phyloP scores from a whole-genome alignment of 139 green algal genomes.

The Raphidocelis subcapitata region DNA sequence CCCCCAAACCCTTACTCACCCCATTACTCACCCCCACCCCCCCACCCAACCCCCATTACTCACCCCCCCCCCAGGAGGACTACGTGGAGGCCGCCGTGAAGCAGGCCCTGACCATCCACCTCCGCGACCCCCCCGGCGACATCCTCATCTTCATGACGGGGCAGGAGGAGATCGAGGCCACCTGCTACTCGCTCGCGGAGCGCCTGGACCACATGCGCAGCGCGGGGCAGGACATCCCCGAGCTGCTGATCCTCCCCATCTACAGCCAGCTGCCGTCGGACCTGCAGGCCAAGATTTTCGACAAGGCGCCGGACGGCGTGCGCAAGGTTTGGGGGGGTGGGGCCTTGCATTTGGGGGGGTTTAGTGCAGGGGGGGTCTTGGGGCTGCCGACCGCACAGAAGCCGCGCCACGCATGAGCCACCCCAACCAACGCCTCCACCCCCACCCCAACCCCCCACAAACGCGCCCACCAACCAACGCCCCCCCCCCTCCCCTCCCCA shows the following conservation, averaged over 20 bases:
- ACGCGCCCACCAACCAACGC: too few relatives aligned
- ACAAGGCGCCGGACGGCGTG: conserved; percentile 81
- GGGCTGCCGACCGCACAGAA: too few relatives aligned
- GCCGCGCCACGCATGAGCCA: too few relatives aligned
- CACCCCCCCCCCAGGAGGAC: conserved; percentile 85
- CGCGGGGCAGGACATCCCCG: conserved; percentile 50
- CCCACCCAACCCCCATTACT: too few relatives aligned
- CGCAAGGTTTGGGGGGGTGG: too few relatives aligned
- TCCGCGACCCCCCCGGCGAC: conserved; percentile 86
- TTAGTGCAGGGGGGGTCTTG: too few relatives aligned
- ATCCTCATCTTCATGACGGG: conserved; percentile 99
- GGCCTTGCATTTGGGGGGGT: too few relatives aligned
- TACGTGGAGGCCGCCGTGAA: conserved; percentile 98
- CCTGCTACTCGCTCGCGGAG: conserved; percentile 85
- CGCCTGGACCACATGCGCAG: conserved; percentile 66
- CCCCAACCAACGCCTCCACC: too few relatives aligned
- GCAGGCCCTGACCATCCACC: conserved; percentile 89
- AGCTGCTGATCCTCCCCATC: conserved; percentile 93
- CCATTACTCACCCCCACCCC: too few relatives aligned
- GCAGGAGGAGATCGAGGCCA: conserved; percentile 97
- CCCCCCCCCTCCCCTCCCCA: too few relatives aligned
- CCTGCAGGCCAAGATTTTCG: conserved; percentile 96
- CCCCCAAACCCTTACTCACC: too few relatives aligned
- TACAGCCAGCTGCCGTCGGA: conserved; percentile 93
- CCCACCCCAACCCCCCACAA: too few relatives aligned